These are phyloP conservation scores for Ophiocordyceps robertsii DNA, from an alignment of 2,329 filamentous ascomycete genomes.

Conservation along the genomic window DNA sequence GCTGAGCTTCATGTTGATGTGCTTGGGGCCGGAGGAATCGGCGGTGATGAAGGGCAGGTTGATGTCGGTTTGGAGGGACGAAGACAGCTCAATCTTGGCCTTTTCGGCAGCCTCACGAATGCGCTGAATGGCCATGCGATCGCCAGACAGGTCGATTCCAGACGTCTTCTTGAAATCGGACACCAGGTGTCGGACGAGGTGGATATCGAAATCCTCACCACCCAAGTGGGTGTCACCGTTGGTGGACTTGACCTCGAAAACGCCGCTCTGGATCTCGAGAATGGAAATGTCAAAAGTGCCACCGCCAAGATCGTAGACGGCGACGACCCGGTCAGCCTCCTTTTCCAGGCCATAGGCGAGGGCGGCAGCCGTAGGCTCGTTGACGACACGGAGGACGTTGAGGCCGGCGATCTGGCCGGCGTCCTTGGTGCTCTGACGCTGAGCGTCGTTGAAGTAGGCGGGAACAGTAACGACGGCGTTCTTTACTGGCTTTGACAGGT, in stretches of 20 bases:
- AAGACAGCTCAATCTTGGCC: constrained; percentile 98
- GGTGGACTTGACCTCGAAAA: constrained; percentile 98
- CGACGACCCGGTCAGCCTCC: constrained; percentile 77
- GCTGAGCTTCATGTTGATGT: constrained; percentile 93
- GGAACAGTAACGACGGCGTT: constrained; percentile 95
- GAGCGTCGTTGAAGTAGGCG: constrained; percentile 97
- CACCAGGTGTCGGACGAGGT: constrained; percentile 84
- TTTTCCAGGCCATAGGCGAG: constrained; percentile 95
- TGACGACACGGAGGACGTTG: constrained; percentile 93
- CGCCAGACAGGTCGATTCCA: constrained; percentile 74
- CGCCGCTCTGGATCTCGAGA: constrained; percentile 92
- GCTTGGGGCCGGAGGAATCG: constrained; percentile 88
- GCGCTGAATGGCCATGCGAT: constrained; percentile 98
- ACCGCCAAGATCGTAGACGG: constrained; percentile 95
- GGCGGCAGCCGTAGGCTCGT: constrained; percentile 93
- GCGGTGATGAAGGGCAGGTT: constrained; percentile 98
- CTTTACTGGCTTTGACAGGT: constrained; percentile 80
- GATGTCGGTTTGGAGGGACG: constrained; percentile 89
- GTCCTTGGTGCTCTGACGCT: constrained; percentile 97
- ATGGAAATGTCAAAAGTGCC: constrained; percentile 99
- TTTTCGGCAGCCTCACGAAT: constrained; percentile 98
- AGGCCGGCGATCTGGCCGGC: constrained; percentile 92
- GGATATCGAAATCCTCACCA: constrained; percentile 96
- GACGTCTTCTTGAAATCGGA: constrained; percentile 95
- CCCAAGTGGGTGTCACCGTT: constrained; percentile 97